Evolutionary conservation across 768 basidiomycete genomes (phyloP).

Genomic region (Pholiota conissans): DNA sequence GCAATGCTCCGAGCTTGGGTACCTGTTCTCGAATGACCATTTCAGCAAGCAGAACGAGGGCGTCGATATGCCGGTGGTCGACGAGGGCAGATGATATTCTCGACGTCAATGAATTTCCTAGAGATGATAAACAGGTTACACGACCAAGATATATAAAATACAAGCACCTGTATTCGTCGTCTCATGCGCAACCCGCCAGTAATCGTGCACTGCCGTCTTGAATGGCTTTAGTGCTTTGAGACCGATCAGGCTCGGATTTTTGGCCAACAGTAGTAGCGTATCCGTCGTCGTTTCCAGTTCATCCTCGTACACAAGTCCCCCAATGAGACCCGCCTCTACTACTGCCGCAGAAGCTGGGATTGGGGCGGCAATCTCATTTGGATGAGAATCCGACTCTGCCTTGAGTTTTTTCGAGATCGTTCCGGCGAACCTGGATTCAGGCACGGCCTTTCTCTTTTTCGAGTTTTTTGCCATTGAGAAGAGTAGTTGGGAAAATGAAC

Average conservation of each 20-base stretch:
- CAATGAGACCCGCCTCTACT: conserved; percentile 22
- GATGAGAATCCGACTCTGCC: background rate
- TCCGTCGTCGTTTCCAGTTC: conserved; percentile 40
- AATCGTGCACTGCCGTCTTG: conserved; percentile 38
- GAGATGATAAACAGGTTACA: background rate
- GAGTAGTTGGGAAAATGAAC: background rate
- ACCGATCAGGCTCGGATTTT: conserved; percentile 32
- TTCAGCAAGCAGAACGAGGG: conserved; percentile 54
- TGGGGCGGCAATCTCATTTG: background rate
- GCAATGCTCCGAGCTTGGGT: conserved; percentile 52
- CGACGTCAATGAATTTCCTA: conserved; percentile 36
- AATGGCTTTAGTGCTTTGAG: conserved; percentile 34
- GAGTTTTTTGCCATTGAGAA: conserved; percentile 22
- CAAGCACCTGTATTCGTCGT: conserved; percentile 30
- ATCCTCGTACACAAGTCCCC: conserved; percentile 31
- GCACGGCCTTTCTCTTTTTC: conserved; percentile 21
- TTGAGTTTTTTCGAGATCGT: conserved; percentile 19
- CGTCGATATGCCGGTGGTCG: conserved; percentile 44
- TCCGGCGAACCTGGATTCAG: conserved; percentile 8
- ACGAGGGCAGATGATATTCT: conserved; percentile 41
- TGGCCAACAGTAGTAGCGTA: conserved; percentile 27
- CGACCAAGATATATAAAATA: background rate
- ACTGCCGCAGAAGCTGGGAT: background rate
- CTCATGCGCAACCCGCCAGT: conserved; percentile 35
- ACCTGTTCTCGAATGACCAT: conserved; percentile 45